phyloP scores from a whole-genome alignment of 2,329 filamentous ascomycete genomes.

The Alternaria sp. region DNA sequence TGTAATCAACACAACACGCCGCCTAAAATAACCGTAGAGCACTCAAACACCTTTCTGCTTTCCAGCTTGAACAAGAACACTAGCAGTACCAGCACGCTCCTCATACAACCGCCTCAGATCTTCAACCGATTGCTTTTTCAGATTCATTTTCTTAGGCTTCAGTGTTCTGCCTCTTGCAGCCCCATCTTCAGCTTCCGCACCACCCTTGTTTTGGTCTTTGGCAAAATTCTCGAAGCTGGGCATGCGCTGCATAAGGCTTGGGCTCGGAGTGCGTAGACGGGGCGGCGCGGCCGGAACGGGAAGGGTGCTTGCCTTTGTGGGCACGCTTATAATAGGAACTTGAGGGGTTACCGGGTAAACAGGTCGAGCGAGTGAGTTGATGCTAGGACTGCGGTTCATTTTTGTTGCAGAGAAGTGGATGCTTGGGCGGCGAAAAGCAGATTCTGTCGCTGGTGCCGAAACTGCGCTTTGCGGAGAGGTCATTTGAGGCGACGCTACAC shows the following conservation, averaged over 20 bases:
- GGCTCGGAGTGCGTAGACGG: conserved; percentile 49
- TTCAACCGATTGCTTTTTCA: conserved; percentile 58
- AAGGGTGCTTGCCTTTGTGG: conserved; percentile 42
- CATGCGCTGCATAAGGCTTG: conserved; percentile 58
- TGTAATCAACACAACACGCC: neutral
- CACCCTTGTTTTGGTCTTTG: conserved; percentile 21
- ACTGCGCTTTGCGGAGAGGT: conserved; percentile 26
- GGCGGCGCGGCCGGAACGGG: conserved; percentile 35
- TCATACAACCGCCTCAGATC: conserved; percentile 60
- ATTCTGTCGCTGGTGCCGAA: conserved; percentile 26
- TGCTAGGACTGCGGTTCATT: conserved; percentile 41
- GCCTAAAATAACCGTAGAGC: neutral
- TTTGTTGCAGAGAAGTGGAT: conserved; percentile 38
- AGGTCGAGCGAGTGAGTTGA: conserved; percentile 50
- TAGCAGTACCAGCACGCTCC: conserved; percentile 55
- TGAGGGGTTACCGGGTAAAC: conserved; percentile 38
- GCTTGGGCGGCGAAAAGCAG: conserved; percentile 43
- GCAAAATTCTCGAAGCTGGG: conserved; percentile 52
- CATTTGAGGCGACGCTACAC: conserved; percentile 24
- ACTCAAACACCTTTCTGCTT: conserved; percentile 12
- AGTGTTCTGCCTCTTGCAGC: conserved; percentile 27
- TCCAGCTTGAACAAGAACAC: conserved; percentile 34
- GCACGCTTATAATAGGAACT: conserved; percentile 35
- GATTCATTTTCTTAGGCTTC: conserved; percentile 50
- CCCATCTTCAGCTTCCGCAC: conserved; percentile 10